A percentile compares a stretch with the other conserved stretches of the same genome.
Conservation (phyloP, 768 basidiomycete genomes). For the Leccinum rimulosum region DNA sequence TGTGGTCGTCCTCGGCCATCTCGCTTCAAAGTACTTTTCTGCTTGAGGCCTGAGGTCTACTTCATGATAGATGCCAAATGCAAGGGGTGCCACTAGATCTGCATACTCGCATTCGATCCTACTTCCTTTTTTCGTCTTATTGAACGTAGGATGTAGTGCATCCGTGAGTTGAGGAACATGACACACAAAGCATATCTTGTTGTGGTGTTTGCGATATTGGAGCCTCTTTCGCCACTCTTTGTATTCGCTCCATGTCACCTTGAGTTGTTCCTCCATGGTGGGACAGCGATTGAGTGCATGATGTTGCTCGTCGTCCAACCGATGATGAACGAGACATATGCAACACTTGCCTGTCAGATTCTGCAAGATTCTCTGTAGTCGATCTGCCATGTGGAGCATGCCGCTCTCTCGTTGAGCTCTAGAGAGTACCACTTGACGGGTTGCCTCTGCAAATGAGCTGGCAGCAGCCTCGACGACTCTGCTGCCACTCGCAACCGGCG, state of each 20-base stretch:
- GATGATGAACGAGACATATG: too few species aligned
- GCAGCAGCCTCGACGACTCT: too few species aligned
- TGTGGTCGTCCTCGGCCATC: background rate
- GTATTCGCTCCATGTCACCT: background rate
- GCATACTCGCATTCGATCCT: background rate
- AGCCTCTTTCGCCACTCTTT: background rate
- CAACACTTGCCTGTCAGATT: too few species aligned
- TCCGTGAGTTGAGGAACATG: background rate
- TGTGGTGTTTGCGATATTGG: background rate
- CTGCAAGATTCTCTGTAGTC: too few species aligned
- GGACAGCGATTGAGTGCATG: too few species aligned
- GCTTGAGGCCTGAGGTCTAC: background rate
- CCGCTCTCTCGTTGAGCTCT: too few species aligned
- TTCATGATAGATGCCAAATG: background rate
- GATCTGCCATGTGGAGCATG: too few species aligned
- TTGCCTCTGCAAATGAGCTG: too few species aligned
- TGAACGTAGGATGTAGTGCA: background rate
- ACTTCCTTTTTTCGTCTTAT: background rate
- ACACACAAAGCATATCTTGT: background rate
- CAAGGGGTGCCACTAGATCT: background rate
- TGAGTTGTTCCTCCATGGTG: too few species aligned
- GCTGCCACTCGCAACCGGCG: too few species aligned
- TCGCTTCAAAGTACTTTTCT: background rate
- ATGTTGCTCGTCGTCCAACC: too few species aligned
- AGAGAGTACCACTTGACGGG: too few species aligned